phyloP scores from a whole-genome alignment of 1,139 yeast species.

The Debaryomyces sp. region DNA sequence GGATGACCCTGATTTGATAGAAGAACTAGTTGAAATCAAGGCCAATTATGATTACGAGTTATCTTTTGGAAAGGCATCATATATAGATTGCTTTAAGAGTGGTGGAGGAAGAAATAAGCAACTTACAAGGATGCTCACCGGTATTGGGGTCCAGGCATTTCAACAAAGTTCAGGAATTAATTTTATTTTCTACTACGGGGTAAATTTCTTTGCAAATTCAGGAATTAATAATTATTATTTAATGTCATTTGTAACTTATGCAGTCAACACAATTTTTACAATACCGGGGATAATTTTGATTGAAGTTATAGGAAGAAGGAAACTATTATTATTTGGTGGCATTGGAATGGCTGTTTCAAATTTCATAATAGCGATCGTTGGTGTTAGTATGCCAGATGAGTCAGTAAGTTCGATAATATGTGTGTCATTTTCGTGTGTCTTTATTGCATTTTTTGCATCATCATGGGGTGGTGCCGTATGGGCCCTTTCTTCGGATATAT shows the following conservation, averaged over 20 bases:
- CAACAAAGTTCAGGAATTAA: constrained; percentile 82
- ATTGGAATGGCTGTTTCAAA: constrained; percentile 64
- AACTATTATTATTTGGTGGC: constrained; percentile 63
- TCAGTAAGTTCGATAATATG: constrained; percentile 34
- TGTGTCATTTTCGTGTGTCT: constrained; percentile 68
- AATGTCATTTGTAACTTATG: constrained; percentile 70
- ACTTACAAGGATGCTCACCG: constrained; percentile 63
- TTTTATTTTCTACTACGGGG: constrained; percentile 79
- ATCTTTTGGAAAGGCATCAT: constrained; percentile 58
- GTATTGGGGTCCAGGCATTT: constrained; percentile 67
- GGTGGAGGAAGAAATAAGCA: constrained; percentile 72
- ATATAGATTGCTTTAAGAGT: constrained; percentile 64
- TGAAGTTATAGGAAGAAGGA: constrained; percentile 69
- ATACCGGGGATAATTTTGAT: constrained; percentile 72
- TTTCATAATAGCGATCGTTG: constrained; percentile 66
- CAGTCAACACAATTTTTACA: constrained; percentile 69
- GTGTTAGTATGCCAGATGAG: constrained; percentile 51
- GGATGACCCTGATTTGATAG: constrained; percentile 66
- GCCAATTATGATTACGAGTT: constrained; percentile 76
- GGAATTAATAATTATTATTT: constrained; percentile 63
- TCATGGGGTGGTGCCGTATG: constrained; percentile 84
- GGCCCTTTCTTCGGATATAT: constrained; percentile 77
- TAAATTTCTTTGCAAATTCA: constrained; percentile 65
- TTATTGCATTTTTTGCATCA: constrained; percentile 73
- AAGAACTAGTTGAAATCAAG: constrained; percentile 76